phyloP scores from a whole-genome alignment of 2,329 filamentous ascomycete species.

The Coccinonectria pachysandricola region DNA sequence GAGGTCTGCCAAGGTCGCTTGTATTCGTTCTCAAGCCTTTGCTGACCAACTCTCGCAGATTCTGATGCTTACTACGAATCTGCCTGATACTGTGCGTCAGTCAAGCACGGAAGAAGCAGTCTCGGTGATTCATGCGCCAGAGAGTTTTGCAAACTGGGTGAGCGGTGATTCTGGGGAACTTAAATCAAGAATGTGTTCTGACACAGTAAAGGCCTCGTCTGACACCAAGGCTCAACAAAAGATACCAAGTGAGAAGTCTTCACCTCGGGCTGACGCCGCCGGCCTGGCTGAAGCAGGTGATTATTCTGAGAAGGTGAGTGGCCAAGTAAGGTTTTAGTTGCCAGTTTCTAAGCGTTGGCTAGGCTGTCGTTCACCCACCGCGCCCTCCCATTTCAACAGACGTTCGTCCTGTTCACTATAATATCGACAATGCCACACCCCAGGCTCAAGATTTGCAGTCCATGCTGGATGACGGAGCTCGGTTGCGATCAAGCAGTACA shows the following conservation, averaged over 20 bases:
- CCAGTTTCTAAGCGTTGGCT: constrained; percentile 2
- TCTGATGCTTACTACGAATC: constrained; percentile 44
- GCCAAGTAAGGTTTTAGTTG: neutral
- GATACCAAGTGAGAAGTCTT: constrained; percentile 25
- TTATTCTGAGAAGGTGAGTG: constrained; percentile 15
- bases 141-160: constrained; percentile 75
- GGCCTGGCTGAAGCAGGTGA: constrained; percentile 17
- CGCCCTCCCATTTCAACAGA: constrained; percentile 69
- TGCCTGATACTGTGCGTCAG: constrained; percentile 47
- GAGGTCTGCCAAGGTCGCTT: constrained; percentile 15
- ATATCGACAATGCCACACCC: constrained; percentile 62
- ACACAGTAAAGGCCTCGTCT: constrained; percentile 29
- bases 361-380: constrained; percentile 28
- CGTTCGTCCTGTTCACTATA: constrained; percentile 55
- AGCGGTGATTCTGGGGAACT: no score
- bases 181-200: constrained; percentile 7
- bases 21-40: neutral
- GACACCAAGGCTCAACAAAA: constrained; percentile 27
- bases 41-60: constrained; percentile 26
- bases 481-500: constrained; percentile 54
- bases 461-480: constrained; percentile 46
- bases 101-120: constrained; percentile 64
- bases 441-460: constrained; percentile 75
- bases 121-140: constrained; percentile 84
- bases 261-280: constrained; percentile 28